phyloP scores from a whole-genome alignment of 495 filamentous ascomycete genomes.

The Talaromyces borbonicus region DNA sequence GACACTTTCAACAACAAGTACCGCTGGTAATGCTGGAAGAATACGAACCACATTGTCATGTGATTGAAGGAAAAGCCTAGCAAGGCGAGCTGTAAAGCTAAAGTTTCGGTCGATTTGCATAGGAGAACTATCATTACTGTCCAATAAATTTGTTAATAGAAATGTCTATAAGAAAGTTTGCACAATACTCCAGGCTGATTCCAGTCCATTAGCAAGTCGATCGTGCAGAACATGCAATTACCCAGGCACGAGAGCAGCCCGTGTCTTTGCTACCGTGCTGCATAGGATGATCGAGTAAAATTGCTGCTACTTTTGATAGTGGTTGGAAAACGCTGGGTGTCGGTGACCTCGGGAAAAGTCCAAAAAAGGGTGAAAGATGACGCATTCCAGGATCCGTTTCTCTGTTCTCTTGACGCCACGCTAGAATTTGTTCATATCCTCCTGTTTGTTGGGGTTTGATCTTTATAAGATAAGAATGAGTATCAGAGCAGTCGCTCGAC shows the following conservation, averaged over 20 bases:
- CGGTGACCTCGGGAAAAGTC: slow-evolving; percentile 22
- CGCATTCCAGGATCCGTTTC: slow-evolving; percentile 28
- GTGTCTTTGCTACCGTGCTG: slow-evolving; percentile 22
- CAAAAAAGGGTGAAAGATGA: slow-evolving; percentile 27
- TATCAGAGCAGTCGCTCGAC: slow-evolving; percentile 2
- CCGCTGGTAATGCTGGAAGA: slow-evolving; percentile 16
- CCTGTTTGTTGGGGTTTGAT: slow-evolving; percentile 16
- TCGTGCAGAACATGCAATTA: slow-evolving; percentile 25
- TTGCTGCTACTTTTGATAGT: slow-evolving; percentile 17
- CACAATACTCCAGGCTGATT: slow-evolving; percentile 15
- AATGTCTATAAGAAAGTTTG: slow-evolving; percentile 9
- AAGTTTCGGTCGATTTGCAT: slow-evolving; percentile 29
- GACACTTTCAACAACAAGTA: slow-evolving; percentile 13
- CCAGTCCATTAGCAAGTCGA: slow-evolving; percentile 23
- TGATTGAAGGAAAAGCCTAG: slow-evolving; percentile 21
- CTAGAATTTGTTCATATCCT: slow-evolving; percentile 24
- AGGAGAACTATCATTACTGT: slow-evolving; percentile 9
- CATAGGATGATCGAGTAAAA: slow-evolving; percentile 17
- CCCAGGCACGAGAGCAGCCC: slow-evolving; percentile 29
- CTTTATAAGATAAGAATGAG: slow-evolving; percentile 8
- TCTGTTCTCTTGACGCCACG: slow-evolving; percentile 31
- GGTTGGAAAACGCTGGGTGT: slow-evolving; percentile 11
- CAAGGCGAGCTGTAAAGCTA: slow-evolving; percentile 18
- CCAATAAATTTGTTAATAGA: slow-evolving; percentile 11
- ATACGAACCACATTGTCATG: slow-evolving; percentile 15